Conservation (phyloP, 805 yeast species). For the Saccharomycopsis selenospora region DNA sequence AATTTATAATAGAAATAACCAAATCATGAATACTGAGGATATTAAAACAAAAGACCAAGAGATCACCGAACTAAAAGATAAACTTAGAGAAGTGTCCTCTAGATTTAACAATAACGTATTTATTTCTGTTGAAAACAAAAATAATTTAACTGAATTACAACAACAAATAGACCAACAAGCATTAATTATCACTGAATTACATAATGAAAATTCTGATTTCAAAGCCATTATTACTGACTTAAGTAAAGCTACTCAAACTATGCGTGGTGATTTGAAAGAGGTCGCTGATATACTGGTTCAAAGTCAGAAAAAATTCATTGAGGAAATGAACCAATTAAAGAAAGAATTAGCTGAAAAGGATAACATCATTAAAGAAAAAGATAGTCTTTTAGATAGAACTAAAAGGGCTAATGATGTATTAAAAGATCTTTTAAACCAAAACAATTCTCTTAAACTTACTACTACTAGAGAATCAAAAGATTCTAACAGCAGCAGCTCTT, state of each 20-base stretch:
- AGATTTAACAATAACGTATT: background rate
- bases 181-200: background rate
- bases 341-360: background rate
- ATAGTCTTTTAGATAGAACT: background rate
- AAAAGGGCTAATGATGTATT: constrained; percentile 1
- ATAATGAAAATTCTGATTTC: background rate
- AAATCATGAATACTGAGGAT: background rate
- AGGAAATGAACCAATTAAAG: background rate
- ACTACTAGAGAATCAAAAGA: background rate
- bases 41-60: background rate
- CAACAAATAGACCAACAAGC: background rate
- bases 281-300: background rate
- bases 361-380: background rate
- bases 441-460: background rate
- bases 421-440: background rate
- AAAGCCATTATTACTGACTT: background rate
- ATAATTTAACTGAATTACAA: background rate
- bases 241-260: background rate
- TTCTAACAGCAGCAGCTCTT: background rate
- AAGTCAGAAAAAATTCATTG: background rate
- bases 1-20: background rate
- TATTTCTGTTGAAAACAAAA: background rate
- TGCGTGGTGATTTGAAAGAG: background rate
- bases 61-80: background rate
- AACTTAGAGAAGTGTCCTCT: constrained; percentile 1